Evolutionary conservation across 1,139 yeast genomes (phyloP).

Genomic region (Candida sp.): DNA sequence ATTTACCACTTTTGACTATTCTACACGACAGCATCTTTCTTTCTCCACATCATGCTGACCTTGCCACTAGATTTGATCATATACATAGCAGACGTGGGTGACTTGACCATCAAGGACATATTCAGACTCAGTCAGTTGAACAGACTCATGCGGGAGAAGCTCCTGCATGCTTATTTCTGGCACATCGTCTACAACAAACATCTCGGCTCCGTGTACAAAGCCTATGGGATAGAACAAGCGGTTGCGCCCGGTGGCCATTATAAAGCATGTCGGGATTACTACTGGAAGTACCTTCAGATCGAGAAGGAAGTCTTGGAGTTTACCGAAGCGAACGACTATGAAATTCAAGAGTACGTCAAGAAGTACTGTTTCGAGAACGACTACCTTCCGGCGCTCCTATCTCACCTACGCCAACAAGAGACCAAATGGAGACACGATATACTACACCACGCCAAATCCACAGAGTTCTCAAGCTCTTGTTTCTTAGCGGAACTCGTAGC

Average conservation of each 20-base stretch:
- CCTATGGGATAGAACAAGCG: constrained; percentile 3
- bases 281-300: constrained; percentile 3
- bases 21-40: too few species aligned
- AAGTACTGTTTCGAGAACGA: constrained; percentile 2
- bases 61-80: constrained; percentile 15
- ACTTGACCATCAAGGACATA: constrained; percentile 23
- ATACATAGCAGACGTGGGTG: constrained; percentile 18
- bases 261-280: background rate
- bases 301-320: constrained; percentile 2
- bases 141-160: constrained; percentile 11
- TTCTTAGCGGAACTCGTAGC: constrained; percentile 13
- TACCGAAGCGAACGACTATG: background rate
- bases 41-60: constrained; percentile 7
- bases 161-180: constrained; percentile 15
- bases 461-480: constrained; percentile 9
- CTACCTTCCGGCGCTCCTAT: constrained; percentile 6
- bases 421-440: background rate
- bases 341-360: background rate
- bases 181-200: constrained; percentile 9
- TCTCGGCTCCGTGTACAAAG: background rate
- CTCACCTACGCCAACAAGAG: background rate
- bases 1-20: too few species aligned
- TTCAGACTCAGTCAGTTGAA: constrained; percentile 19
- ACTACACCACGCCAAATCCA: background rate
- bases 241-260: background rate